phyloP scores from a whole-genome alignment of 495 filamentous ascomycete species.

The Daldinia vernicosa region DNA sequence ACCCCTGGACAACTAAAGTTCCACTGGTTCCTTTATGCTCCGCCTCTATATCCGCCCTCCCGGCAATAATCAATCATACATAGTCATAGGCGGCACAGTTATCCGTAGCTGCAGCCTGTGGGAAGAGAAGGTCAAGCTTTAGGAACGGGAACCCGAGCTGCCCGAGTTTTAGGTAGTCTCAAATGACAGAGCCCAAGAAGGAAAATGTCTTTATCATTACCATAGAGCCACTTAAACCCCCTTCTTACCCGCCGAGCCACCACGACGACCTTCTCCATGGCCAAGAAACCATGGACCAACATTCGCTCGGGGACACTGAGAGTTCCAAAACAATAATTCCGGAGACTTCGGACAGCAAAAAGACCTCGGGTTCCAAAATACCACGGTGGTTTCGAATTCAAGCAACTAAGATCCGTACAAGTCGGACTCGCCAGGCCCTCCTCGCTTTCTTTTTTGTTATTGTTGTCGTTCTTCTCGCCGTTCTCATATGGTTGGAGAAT shows the following conservation, averaged over 20 bases:
- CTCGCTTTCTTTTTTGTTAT: slow-evolving; percentile 27
- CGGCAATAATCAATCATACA: slow-evolving; percentile 23
- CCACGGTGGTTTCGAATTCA: slow-evolving; percentile 27
- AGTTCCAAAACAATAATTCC: slow-evolving; percentile 20
- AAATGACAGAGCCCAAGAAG: slow-evolving; percentile 28
- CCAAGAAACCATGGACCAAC: slow-evolving; percentile 28
- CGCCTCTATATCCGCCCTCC: slow-evolving; percentile 20
- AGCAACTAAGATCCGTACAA: slow-evolving; percentile 17
- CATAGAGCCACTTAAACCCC: slow-evolving; percentile 9
- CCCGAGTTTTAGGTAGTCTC: slow-evolving; percentile 7
- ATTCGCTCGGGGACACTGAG: slow-evolving; percentile 19
- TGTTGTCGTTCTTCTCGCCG: slow-evolving; percentile 18
- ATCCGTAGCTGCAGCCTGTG: slow-evolving; percentile 5
- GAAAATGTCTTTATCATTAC: slow-evolving; percentile 34
- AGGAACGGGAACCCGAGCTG: slow-evolving; percentile 14
- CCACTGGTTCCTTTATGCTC: slow-evolving; percentile 21
- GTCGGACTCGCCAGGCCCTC: slow-evolving; percentile 36
- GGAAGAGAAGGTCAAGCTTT: slow-evolving; percentile 1
- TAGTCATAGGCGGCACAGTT: slow-evolving; percentile 19
- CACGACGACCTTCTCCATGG: slow-evolving; percentile 17
- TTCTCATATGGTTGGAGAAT: slow-evolving; percentile 23
- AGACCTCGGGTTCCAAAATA: slow-evolving; percentile 6
- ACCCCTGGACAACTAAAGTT: slow-evolving; percentile 6
- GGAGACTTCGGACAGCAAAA: slow-evolving; percentile 3
- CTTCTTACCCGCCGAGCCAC: not conserved